phyloP scores from a whole-genome alignment of 352 stramenopile species.

The Globisporangium paroecandrum region DNA sequence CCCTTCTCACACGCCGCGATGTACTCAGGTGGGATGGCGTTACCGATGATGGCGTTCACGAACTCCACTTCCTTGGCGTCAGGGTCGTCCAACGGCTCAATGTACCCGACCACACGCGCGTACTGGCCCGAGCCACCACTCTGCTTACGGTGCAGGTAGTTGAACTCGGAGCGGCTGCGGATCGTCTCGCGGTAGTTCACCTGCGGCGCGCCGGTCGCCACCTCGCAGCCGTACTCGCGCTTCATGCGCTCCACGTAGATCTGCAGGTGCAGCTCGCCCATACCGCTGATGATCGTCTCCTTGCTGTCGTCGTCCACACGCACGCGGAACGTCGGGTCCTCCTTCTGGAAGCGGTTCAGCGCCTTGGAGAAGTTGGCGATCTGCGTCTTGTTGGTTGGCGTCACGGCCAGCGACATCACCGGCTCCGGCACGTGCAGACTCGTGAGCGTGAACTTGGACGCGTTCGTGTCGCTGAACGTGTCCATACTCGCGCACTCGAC shows the following conservation, averaged over 20 bases:
- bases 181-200: conserved; percentile 99
- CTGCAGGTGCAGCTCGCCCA: conserved; percentile 99
- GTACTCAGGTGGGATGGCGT: conserved; percentile 98
- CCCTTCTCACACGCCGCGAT: conserved; percentile 98
- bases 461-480: conserved; percentile 92
- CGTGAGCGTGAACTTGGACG: conserved; percentile 92
- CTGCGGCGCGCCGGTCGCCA: conserved; percentile 88
- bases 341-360: conserved; percentile 95
- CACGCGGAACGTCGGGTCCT: conserved; percentile 98
- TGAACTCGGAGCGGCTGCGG: conserved; percentile 91
- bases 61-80: conserved; percentile 92
- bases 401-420: conserved; percentile 98
- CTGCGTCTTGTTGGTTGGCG: conserved; percentile 93
- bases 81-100: conserved; percentile 92
- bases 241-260: conserved; percentile 99
- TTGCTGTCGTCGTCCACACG: conserved; percentile 96
- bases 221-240: conserved; percentile 97
- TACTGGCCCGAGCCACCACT: conserved; percentile 97
- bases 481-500: conserved; percentile 99
- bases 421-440: conserved; percentile 98
- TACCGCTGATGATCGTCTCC: conserved; percentile 98
- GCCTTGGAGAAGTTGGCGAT: conserved; percentile 96
- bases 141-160: conserved; percentile 99
- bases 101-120: conserved; percentile 95
- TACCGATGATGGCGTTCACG: conserved; percentile 97